Base-by-base conservation (phyloP, 148 eudicot genomes). In the Rhododendron ovatum region DNA sequence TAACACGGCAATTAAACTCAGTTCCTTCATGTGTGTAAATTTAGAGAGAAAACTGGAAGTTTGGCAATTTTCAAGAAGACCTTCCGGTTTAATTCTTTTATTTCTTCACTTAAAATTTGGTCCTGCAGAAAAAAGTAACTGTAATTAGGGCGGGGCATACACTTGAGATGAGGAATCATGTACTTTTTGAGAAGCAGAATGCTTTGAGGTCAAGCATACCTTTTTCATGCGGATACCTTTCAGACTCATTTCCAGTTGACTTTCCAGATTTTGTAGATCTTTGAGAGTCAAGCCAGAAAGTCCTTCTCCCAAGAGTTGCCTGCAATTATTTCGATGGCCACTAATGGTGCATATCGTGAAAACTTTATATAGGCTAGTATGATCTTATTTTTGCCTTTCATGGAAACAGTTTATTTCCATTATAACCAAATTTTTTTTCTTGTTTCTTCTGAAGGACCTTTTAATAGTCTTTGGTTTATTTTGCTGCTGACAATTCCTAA, bases 301-400 rank as follows among this genome's bases (percentile, higher is more conserved):
- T 73, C 92, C 92, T 90, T 94, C 92, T 85, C 99, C 98, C 91
- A 91, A 39, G 47, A 95, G 94, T 83, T 91, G 91, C 94, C 99
- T 96, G 93, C 88, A 91, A 83, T 84, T 77, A 77, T 82, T 82
- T 78, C 35, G 18, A 43, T 50, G 63, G 85, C 81, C 80, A n/a
- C n/a, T 53, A 75, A 48, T 74, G 20, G 50, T 13, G 86, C 43
- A 51, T 59, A 59, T 75, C n/a, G 51, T 84, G 47, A 71, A 83
- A 45, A 14, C 30, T 47, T 33, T 73, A 22, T 50, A 13, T 12
- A 14, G 9, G n/a, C 17, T 33, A 41, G 20, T 3, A 48, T 30
- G 28, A 11, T 24, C 13, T 81, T n/a, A 22, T 80, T 80, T 63
- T 51, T 9, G 7, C 20, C 18, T 11, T 61, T 61, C 0, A 22